phyloP scores from a whole-genome alignment of 2,329 filamentous ascomycete species.

The Curvularia sp. region DNA sequence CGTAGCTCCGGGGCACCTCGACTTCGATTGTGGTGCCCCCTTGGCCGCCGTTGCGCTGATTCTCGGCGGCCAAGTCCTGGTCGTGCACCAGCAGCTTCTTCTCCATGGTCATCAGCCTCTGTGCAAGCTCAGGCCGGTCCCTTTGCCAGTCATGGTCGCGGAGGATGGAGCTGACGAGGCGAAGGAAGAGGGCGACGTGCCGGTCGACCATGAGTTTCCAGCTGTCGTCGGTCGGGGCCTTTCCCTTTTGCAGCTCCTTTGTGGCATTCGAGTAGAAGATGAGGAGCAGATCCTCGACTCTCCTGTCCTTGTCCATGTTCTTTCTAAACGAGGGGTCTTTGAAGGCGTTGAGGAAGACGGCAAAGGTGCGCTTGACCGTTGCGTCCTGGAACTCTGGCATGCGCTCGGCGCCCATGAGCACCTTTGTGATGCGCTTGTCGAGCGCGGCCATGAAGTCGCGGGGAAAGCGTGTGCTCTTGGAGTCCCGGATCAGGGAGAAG shows the following conservation, averaged over 20 bases:
- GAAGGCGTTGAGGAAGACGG: conserved; percentile 90
- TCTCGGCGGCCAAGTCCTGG: conserved; percentile 77
- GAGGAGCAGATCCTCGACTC: conserved; percentile 88
- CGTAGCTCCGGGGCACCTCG: conserved; percentile 81
- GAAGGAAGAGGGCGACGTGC: conserved; percentile 92
- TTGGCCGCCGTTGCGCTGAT: conserved; percentile 62
- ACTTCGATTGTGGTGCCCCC: conserved; percentile 77
- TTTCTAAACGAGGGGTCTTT: conserved; percentile 88
- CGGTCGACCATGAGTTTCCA: conserved; percentile 94
- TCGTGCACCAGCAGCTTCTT: conserved; percentile 94
- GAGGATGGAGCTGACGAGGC: conserved; percentile 79
- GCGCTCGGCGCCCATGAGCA: conserved; percentile 81
- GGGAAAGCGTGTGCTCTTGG: conserved; percentile 73
- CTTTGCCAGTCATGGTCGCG: conserved; percentile 84
- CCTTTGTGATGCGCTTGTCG: conserved; percentile 79
- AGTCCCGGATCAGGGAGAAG: conserved; percentile 71
- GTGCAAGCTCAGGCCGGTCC: conserved; percentile 83
- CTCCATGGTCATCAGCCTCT: conserved; percentile 80
- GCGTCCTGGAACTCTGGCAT: conserved; percentile 89
- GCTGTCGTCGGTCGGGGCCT: conserved; percentile 77
- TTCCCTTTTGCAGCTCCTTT: conserved; percentile 83
- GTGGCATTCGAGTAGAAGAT: conserved; percentile 97
- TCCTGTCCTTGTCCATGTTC: conserved; percentile 90
- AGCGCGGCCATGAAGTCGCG: conserved; percentile 74
- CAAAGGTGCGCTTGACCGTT: conserved; percentile 92